phyloP scores from a whole-genome alignment of 2,329 filamentous ascomycete genomes.

The Didymella arachidicola region DNA sequence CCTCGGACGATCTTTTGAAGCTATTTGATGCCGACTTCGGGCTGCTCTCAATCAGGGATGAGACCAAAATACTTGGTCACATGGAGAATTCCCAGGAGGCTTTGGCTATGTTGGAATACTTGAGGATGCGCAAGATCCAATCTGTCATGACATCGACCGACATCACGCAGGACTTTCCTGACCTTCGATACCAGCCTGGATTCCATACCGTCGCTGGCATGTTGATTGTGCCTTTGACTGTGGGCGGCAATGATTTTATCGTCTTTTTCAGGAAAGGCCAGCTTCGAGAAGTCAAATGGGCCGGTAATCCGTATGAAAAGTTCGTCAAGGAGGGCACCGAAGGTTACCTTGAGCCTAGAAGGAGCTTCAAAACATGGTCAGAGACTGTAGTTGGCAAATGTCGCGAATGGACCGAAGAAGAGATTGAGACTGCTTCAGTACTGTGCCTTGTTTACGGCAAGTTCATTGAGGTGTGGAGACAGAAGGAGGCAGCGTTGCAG shows the following conservation, averaged over 20 bases:
- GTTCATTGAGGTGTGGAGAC: conserved; percentile 92
- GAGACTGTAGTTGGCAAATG: conserved; percentile 84
- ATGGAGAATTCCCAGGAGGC: conserved; percentile 82
- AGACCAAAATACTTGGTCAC: conserved; percentile 83
- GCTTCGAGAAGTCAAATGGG: conserved; percentile 80
- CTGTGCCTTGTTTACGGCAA: conserved; percentile 86
- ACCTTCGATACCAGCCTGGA: conserved; percentile 79
- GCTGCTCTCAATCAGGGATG: conserved; percentile 82
- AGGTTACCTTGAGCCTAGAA: conserved; percentile 77
- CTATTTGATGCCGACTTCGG: conserved; percentile 90
- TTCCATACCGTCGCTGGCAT: conserved; percentile 81
- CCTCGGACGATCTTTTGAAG: conserved; percentile 82
- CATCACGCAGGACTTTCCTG: conserved; percentile 77
- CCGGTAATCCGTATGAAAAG: conserved; percentile 86
- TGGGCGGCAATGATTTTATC: conserved; percentile 82
- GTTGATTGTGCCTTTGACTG: conserved; percentile 80
- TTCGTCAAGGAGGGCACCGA: conserved; percentile 74
- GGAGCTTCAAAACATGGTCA: conserved; percentile 80
- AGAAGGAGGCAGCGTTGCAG: conserved; percentile 85
- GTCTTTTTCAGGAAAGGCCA: conserved; percentile 87
- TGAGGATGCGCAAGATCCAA: conserved; percentile 76
- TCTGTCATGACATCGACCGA: conserved; percentile 82
- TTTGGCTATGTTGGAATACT: conserved; percentile 82
- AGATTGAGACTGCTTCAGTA: conserved; percentile 87
- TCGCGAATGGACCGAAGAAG: conserved; percentile 87